Base-by-base conservation (phyloP, 2,329 filamentous ascomycete genomes). In the Aspergillus uvarum region DNA sequence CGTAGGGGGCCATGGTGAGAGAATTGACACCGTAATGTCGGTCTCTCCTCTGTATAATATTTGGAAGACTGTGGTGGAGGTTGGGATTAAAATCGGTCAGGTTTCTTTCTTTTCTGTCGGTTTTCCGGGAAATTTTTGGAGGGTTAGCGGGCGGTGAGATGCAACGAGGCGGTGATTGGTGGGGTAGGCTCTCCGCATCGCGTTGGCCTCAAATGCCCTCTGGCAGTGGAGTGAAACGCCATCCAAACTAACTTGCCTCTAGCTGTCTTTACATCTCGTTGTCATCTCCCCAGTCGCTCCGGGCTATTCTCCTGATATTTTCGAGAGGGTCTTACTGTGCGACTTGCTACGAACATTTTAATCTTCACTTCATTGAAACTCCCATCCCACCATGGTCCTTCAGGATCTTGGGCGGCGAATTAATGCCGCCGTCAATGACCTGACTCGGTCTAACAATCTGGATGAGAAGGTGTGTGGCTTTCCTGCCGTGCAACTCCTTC, bases 351-450 rank as follows among this genome's bases (percentile, higher is more conserved):
- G 35, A 51, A 12, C 11, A 16, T 16, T 42, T 47, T 12, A 21
- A 19, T 19, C n/a, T 48, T 21, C 5, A 12, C 12, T 21, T 22
- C 31, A 22, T 19, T 3, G 26, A 29, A 14, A 22, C 11, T 7
- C 10, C 21, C 35, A 32, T 35, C 24, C 56, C 60, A 63, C 72
- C 75, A 99, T 99, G 95, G 95, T 99, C 85, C 90, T 99, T 74
- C 93, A 96, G 87, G 95, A 99, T 85, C 87, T 99, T 61, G 95
- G 95, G 70, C 92, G 94, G 83, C 95, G 95, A 81, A 98, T 99
- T 79, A 98, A 97, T 81, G 87, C 92, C 83, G 95, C 95, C 72
- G 91, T 99, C 81, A 90, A 88, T 65, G 94, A 97, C 81, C 85
- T 98, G 72, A 96, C 94, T 61, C 86, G 94, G 72, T 92, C 95